phyloP scores from a whole-genome alignment of 129 eudicot genomes.

The Saposhnikovia divaricata region DNA sequence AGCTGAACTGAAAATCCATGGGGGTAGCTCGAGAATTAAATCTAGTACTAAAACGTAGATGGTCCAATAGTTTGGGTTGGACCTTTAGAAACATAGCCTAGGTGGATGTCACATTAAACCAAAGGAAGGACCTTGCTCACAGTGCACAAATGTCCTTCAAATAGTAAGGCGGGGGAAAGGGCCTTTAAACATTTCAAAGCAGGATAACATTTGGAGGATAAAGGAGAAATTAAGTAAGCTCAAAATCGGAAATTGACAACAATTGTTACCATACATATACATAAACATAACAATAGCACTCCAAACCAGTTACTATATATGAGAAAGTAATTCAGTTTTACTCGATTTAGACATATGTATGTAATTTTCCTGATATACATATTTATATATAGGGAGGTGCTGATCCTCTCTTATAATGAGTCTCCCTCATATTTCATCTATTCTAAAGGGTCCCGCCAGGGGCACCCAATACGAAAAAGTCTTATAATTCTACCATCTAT shows the following conservation, averaged over 20 bases:
- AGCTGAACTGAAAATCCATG: neutral
- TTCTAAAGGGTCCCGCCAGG: no score
- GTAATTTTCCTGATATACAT: no score
- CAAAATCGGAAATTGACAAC: neutral
- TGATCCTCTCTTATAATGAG: no score
- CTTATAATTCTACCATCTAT: no score
- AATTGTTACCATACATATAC: no score
- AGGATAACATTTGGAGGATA: neutral
- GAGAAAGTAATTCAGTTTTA: neutral
- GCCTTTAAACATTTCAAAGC: neutral
- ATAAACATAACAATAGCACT: neutral
- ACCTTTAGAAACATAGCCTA: neutral
- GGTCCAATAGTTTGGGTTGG: neutral
- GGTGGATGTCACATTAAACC: neutral
- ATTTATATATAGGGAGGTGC: no score
- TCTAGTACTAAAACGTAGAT: no score
- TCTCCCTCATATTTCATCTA: no score
- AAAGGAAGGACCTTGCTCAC: neutral
- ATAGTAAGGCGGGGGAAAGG: neutral
- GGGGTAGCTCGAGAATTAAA: neutral
- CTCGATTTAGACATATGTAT: neutral
- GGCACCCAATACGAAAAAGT: no score
- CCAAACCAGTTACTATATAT: neutral
- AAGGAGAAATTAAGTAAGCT: neutral
- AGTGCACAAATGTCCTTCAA: neutral